Evolutionary conservation across 306 rosid species (phyloP).

Genomic region (Canavalia gladiata): DNA sequence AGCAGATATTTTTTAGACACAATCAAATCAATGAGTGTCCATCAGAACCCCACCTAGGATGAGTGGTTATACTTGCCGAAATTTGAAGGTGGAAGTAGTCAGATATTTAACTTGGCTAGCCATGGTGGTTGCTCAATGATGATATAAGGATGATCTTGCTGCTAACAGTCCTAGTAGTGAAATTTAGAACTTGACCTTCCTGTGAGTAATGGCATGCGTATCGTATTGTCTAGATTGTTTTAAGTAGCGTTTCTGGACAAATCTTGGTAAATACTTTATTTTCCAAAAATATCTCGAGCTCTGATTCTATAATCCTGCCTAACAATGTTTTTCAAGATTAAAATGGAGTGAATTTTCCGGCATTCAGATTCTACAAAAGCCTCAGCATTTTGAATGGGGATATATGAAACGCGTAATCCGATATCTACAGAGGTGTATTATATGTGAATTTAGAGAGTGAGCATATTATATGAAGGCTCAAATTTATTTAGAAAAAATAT

Average conservation of each 20-base stretch:
- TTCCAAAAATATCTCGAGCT: not conserved
- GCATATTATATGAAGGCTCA: conserved; percentile 15
- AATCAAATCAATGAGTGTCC: conserved; percentile 21
- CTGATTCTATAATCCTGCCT: conserved; percentile 30
- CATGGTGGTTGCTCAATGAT: conserved; percentile 31
- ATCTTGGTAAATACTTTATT: conserved; percentile 8
- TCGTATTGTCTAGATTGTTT: conserved; percentile 20
- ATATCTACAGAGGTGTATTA: conserved; percentile 13
- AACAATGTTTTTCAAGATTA: not conserved
- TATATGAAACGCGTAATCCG: conserved; percentile 31
- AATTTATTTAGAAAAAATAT: conserved; percentile 1
- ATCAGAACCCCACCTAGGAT: conserved; percentile 16
- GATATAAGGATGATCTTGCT: conserved; percentile 40
- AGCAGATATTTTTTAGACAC: conserved; percentile 29
- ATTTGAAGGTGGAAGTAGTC: conserved; percentile 36
- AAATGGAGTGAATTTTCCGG: not conserved
- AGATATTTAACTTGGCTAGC: conserved; percentile 11
- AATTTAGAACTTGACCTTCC: conserved; percentile 3
- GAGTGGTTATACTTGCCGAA: conserved; percentile 9
- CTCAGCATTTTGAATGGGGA: conserved; percentile 26
- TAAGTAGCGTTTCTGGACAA: conserved; percentile 1
- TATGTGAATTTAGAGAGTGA: conserved; percentile 4
- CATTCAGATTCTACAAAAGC: conserved; percentile 25
- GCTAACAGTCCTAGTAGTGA: not conserved
- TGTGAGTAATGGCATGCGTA: not conserved